Conservation (phyloP, 495 filamentous ascomycete genomes). For the Talaromyces borbonicus region DNA sequence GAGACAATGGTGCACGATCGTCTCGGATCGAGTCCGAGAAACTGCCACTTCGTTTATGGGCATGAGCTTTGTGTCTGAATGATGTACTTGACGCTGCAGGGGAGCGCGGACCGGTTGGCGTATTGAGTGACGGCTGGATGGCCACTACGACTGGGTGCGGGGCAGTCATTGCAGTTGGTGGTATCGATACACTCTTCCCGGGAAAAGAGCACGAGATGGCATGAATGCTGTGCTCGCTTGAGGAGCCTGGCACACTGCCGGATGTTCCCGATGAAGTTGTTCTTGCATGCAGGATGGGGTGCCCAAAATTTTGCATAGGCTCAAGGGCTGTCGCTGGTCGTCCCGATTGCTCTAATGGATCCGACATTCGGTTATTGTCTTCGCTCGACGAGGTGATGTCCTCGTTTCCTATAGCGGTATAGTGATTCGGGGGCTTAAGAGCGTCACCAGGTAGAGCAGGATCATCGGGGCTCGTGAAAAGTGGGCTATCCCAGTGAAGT, state of each 20-base stretch:
- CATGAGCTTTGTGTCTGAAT: constrained; percentile 32
- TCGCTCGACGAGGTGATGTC: constrained; percentile 40
- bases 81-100: constrained; percentile 20
- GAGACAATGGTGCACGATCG: constrained; percentile 47
- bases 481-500: constrained; percentile 71
- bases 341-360: not conserved
- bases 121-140: constrained; percentile 13
- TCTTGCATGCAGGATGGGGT: constrained; percentile 23
- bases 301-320: not conserved
- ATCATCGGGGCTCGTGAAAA: constrained; percentile 52
- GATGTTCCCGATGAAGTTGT: constrained; percentile 35
- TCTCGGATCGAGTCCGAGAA: constrained; percentile 86
- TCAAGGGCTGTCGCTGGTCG: not conserved
- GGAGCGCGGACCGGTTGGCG: constrained; percentile 18
- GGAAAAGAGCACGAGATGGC: constrained; percentile 80
- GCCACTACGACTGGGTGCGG: constrained; percentile 49
- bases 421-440: constrained; percentile 45
- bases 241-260: constrained; percentile 35
- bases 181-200: constrained; percentile 40
- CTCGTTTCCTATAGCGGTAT: constrained; percentile 19
- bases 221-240: constrained; percentile 51
- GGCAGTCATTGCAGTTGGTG: constrained; percentile 32
- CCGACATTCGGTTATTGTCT: constrained; percentile 17
- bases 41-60: constrained; percentile 63
- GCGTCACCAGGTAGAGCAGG: constrained; percentile 69